Percentiles rank a stretch among this genome's conserved stretches.
Conservation (phyloP, 306 rosid genomes). For the Glycine tomentella region DNA sequence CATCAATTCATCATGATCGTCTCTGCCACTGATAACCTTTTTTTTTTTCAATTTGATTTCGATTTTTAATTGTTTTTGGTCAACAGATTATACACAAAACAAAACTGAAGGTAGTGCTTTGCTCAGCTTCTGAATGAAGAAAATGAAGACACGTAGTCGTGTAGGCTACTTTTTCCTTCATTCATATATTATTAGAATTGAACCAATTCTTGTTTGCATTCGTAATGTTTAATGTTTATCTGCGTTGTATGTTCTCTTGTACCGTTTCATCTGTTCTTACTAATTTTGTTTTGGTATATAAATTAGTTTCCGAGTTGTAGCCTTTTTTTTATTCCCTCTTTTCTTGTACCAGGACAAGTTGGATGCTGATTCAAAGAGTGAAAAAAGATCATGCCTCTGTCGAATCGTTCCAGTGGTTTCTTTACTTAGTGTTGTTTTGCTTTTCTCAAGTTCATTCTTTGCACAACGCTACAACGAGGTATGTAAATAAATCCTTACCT, state of each 20-base stretch:
- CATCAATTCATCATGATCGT: not conserved
- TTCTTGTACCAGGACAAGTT: constrained; percentile 44
- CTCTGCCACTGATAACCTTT: not conserved
- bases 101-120: not conserved
- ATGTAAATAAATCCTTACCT: not conserved
- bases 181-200: not conserved
- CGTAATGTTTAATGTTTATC: constrained; percentile 5
- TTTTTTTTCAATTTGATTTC: not conserved
- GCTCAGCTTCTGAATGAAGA: constrained; percentile 30
- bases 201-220: constrained; percentile 9
- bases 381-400: constrained; percentile 53
- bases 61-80: not conserved
- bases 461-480: constrained; percentile 64
- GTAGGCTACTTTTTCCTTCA: constrained; percentile 31
- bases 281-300: too few relatives aligned
- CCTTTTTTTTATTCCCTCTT: not conserved
- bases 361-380: constrained; percentile 50
- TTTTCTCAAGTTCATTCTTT: constrained; percentile 53
- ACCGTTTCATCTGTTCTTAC: not conserved
- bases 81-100: not conserved
- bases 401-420: constrained; percentile 54
- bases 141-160: constrained; percentile 10
- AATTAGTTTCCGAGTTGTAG: not conserved
- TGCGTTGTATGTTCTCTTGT: not conserved
- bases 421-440: constrained; percentile 56